These are phyloP conservation scores for Penicillium psychrofluorescens DNA, from an alignment of 495 filamentous ascomycete species.

Conservation along the genomic window DNA sequence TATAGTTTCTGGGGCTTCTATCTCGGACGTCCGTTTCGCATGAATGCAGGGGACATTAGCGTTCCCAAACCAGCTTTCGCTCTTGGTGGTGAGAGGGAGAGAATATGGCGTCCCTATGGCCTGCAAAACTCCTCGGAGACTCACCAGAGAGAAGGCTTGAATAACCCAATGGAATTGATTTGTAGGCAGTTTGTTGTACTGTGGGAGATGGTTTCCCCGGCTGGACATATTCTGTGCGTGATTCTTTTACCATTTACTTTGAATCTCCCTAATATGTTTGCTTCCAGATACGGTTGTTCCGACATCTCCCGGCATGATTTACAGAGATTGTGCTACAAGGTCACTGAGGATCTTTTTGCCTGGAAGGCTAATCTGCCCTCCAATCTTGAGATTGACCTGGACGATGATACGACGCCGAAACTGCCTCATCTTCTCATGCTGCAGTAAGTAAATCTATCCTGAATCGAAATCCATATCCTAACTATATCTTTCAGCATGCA, in stretches of 20 bases:
- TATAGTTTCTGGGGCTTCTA: constrained; percentile 44
- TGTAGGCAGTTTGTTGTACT: constrained; percentile 38
- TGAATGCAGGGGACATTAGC: constrained; percentile 40
- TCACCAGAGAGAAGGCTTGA: constrained; percentile 14
- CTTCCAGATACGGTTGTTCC: constrained; percentile 33
- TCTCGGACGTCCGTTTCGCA: constrained; percentile 37
- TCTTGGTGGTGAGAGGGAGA: constrained; percentile 26
- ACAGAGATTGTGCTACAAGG: constrained; percentile 35
- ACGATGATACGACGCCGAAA: constrained; percentile 26
- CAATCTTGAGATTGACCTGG: constrained; percentile 31
- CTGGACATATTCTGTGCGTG: constrained; percentile 40
- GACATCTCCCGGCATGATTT: constrained; percentile 38
- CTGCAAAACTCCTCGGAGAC: constrained; percentile 15
- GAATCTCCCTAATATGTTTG: constrained; percentile 6
- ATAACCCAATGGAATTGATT: constrained; percentile 34
- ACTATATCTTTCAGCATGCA: constrained; percentile 36
- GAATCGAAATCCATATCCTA: not conserved
- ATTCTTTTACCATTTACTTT: not conserved
- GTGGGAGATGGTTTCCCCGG: constrained; percentile 44
- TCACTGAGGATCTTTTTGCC: constrained; percentile 37
- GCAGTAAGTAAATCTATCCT: constrained; percentile 24
- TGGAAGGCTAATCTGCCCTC: constrained; percentile 42
- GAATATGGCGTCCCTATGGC: constrained; percentile 39
- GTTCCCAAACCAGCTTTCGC: constrained; percentile 35
- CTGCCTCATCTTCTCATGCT: constrained; percentile 43